phyloP scores from a whole-genome alignment of 106 monocot genomes.

The Dioscorea zingiberensis region DNA sequence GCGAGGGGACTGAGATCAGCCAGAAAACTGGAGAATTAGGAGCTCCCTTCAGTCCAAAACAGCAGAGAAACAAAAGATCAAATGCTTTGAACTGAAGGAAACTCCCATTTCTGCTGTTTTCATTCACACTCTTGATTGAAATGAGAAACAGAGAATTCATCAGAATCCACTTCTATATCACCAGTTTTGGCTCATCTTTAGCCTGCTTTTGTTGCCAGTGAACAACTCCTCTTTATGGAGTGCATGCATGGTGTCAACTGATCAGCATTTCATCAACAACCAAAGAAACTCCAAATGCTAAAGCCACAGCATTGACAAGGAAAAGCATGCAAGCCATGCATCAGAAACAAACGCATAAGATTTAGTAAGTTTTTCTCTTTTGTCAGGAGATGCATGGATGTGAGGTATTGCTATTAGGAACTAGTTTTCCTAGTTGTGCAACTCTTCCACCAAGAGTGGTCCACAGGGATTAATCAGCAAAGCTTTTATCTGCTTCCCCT shows the following conservation, averaged over 20 bases:
- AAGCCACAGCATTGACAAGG: no score
- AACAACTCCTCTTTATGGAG: not conserved
- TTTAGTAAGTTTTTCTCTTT: no score
- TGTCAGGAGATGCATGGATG: no score
- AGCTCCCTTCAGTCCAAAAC: slow-evolving; percentile 44
- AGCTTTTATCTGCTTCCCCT: not conserved
- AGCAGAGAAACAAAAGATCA: not conserved
- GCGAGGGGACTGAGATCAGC: no score
- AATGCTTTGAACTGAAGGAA: slow-evolving; percentile 24
- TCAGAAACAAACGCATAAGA: no score
- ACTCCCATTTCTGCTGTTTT: slow-evolving; percentile 28
- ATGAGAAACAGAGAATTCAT: not conserved
- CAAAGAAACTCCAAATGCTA: no score
- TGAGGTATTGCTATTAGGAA: no score
- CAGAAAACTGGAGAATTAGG: slow-evolving; percentile 21
- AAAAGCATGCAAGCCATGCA: no score
- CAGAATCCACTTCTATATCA: not conserved
- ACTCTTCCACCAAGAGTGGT: not conserved
- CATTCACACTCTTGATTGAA: not conserved
- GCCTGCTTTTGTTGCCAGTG: not conserved
- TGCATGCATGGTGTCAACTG: not conserved
- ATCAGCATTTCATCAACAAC: no score
- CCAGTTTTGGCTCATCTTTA: not conserved
- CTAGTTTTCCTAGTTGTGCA: no score
- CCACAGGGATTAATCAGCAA: not conserved